Evolutionary conservation across 805 yeast species (phyloP), one percentile per base, ranked within the genome.

Genomic region (Cyberlindnera subsufficiens): DNA sequence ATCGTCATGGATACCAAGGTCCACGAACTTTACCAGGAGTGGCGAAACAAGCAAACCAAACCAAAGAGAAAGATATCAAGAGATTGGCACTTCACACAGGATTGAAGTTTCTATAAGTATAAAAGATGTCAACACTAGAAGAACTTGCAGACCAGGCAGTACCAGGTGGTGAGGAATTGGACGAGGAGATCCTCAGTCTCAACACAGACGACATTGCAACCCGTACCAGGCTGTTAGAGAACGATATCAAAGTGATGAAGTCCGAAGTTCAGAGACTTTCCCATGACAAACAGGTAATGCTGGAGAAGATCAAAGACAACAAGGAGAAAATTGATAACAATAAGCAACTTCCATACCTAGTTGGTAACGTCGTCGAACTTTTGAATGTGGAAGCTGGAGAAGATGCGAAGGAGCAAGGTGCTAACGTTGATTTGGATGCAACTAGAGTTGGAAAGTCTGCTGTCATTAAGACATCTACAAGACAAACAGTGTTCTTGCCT

Each of bases 401-500:
- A 49, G 86, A 82, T 44, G 93, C 91, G 22, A 78, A 75, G 49
- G 72, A 71, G 30, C 96, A 93, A 63, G 98, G 98, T 32, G 97
- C 98, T 45, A 91, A 90, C 59, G 85, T 89, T 37, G 97, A 93
- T 65, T 69, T 87, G 54, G 96, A 93, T 60, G 86, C 96, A 37
- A 77, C 95, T 11, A 80, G 96, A 49, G 78, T 78, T 35, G 98
- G 99, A 6, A 89, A 91, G 66, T 88, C 96, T n/a, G 99, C 99
- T 1, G 99, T 93, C 31, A 86, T 93, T 49, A 93, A 93, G 66
- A 93, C 99, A 0, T 87, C 96, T 1, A 93, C 99, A 9, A 80
- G 99, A 60, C 99, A 93, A 61, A 93, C 99, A 3, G 95, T 93
- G 30, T 93, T 93, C 57, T 70, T 93, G 60, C 99, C 99, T 30